Base-by-base conservation (phyloP, 805 yeast genomes). In the Ogataea trehaloabstinens region DNA sequence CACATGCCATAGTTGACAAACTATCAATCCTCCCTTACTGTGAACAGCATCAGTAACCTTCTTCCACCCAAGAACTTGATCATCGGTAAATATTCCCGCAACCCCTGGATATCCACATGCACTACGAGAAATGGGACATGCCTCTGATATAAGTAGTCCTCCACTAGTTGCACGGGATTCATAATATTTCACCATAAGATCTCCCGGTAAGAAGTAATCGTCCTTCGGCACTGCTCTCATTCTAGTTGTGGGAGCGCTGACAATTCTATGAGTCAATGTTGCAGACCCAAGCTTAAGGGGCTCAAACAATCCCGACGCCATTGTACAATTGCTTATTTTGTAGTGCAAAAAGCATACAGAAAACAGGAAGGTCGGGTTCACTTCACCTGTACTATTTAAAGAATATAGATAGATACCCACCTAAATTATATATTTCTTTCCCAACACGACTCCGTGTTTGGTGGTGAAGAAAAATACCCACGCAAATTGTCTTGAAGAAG, bases 81-180 rank as follows among this genome's bases (percentile, higher is more conserved):
- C 63, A 2, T 68, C 67, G 19, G 58, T 64, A 62, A 64, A 74
- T 35, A 77, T 66, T 42, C 77, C 80, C 15, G 82, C 78, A 10
- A 64, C 71, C 24, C 56, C 44, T n/a, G 58, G 58, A 43, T 63
- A 65, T 19, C 73, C 68, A 41, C 76, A 51, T 53, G 66, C 62
- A 66, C 58, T 35, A 2, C 61, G 48, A 12, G 76, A 63, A 19
- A 69, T 67, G 46, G 66, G 67, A 1, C 78, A 67, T 11, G 77
- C 85, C 53, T 81, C 87, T 7, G 81, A 61, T 46, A 77, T 70
- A 22, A 79, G 46, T 40, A 82, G 56, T n/a, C 83, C 69, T n/a
- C 85, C 85, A 8, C 73, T 70, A 32, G 60, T 59, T 0, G 85
- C 68, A 51, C 84, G 69, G 52, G 76, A 76, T 19, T 51, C 61